phyloP scores from a whole-genome alignment of 2,329 filamentous ascomycete species.

The Colletotrichum agaves region DNA sequence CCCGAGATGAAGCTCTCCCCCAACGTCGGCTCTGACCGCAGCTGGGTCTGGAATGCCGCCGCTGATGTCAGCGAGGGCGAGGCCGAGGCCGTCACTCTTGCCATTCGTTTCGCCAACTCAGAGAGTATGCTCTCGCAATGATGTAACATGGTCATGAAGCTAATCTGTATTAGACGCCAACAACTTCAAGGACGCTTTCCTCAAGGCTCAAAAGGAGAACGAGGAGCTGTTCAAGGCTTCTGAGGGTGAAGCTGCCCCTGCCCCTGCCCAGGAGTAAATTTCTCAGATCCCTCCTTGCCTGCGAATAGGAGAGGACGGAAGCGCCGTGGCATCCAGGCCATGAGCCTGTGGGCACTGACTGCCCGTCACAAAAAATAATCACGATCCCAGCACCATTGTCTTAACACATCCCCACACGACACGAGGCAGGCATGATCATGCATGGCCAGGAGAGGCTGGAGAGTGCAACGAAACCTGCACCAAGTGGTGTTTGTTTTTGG shows the following conservation, averaged over 20 bases:
- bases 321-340: not conserved
- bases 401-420: slow-evolving; percentile 21
- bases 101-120: slow-evolving; percentile 96
- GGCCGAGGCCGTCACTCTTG: slow-evolving; percentile 93
- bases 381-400: slow-evolving; percentile 33
- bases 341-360: not conserved
- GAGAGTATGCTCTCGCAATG: slow-evolving; percentile 76
- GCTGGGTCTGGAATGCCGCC: slow-evolving; percentile 99
- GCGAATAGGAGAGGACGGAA: slow-evolving; percentile 20
- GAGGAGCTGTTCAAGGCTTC: slow-evolving; percentile 79
- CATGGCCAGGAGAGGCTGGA: slow-evolving; percentile 26
- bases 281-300: not conserved
- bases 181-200: slow-evolving; percentile 95
- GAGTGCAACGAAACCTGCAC: slow-evolving; percentile 37
- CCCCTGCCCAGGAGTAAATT: slow-evolving; percentile 39
- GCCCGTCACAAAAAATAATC: slow-evolving; percentile 17
- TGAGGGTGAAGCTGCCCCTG: slow-evolving; percentile 41
- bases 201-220: slow-evolving; percentile 97
- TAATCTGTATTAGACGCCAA: slow-evolving; percentile 80
- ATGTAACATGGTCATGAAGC: slow-evolving; percentile 19
- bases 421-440: slow-evolving; percentile 26
- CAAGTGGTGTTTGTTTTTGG: slow-evolving; percentile 35
- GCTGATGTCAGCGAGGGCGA: slow-evolving; percentile 98
- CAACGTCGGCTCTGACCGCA: slow-evolving; percentile 97
- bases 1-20: slow-evolving; percentile 99